These are phyloP conservation scores for Syzygium jambos DNA, from an alignment of 345 rosid genomes.

Conservation along the genomic window DNA sequence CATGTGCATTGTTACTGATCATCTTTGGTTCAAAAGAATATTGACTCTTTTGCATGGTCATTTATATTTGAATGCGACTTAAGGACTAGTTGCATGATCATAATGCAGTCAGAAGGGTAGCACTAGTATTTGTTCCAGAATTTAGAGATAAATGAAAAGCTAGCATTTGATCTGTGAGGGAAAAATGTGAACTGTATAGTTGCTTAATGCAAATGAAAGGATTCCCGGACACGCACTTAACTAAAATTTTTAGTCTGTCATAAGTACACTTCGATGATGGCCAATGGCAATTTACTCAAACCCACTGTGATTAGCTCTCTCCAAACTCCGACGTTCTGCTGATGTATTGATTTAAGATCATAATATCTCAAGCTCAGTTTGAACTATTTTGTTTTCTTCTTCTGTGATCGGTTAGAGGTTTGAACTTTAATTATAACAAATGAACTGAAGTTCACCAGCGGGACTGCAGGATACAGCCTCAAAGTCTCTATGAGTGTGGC, in stretches of 20 bases:
- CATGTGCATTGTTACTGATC: not conserved
- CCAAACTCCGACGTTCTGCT: not conserved
- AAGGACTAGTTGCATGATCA: not conserved
- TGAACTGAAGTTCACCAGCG: conserved; percentile 24
- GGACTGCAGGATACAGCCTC: conserved; percentile 61
- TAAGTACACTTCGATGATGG: not conserved
- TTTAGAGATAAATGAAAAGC: not conserved
- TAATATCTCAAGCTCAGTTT: not conserved
- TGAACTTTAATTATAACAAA: not conserved
- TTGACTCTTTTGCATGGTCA: not conserved
- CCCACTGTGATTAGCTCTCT: not conserved
- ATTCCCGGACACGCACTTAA: not conserved
- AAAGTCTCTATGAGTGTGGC: conserved; percentile 71
- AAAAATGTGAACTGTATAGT: not conserved
- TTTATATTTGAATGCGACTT: not conserved
- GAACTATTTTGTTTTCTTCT: not conserved
- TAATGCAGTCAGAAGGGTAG: not conserved
- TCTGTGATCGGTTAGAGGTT: not conserved
- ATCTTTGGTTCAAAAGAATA: not conserved
- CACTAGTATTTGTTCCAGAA: not conserved
- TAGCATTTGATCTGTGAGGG: not conserved
- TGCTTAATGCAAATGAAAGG: not conserved
- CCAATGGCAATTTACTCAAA: not conserved
- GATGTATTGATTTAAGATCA: not conserved
- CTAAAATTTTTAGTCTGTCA: not conserved